Percentiles rank a stretch among this genome's conserved stretches.
Evolutionary conservation across 495 filamentous ascomycete genomes (phyloP).

Genomic region (Hypoxylon trugodes): DNA sequence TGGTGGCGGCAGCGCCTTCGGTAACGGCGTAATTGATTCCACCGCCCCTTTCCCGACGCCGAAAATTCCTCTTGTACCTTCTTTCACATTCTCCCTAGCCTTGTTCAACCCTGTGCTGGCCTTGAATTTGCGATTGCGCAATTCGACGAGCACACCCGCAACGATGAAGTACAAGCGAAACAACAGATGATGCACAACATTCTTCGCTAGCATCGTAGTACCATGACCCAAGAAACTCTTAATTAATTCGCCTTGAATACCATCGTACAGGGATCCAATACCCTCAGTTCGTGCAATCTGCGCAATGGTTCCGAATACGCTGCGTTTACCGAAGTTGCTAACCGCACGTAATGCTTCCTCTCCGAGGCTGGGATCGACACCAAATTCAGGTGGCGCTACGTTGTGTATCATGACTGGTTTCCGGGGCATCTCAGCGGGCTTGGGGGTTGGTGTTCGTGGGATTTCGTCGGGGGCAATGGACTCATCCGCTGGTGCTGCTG

Average conservation of each 20-base stretch:
- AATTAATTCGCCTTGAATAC: constrained; percentile 76
- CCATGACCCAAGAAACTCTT: constrained; percentile 90
- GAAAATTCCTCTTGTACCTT: not conserved
- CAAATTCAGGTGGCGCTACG: constrained; percentile 26
- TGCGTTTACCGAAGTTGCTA: constrained; percentile 47
- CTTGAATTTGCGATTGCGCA: constrained; percentile 23
- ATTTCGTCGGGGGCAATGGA: not conserved
- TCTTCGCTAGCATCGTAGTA: constrained; percentile 89
- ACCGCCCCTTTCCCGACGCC: not conserved
- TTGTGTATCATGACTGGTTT: not conserved
- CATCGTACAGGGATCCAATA: constrained; percentile 75
- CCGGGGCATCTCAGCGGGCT: not conserved
- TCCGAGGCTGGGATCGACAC: constrained; percentile 16
- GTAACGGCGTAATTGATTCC: not conserved
- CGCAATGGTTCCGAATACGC: constrained; percentile 69
- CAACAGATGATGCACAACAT: constrained; percentile 77
- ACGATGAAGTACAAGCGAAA: constrained; percentile 71
- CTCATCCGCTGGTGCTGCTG: too few species aligned
- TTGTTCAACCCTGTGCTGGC: not conserved
- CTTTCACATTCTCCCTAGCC: not conserved
- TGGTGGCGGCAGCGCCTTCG: not conserved
- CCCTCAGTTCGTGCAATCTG: constrained; percentile 74
- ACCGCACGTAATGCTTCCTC: constrained; percentile 22
- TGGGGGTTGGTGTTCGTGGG: not conserved
- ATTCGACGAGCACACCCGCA: constrained; percentile 44